Percentiles rank a stretch among this genome's conserved stretches.
Conservation (phyloP, 495 filamentous ascomycete species). For the Hypomontagnella monticulosa region DNA sequence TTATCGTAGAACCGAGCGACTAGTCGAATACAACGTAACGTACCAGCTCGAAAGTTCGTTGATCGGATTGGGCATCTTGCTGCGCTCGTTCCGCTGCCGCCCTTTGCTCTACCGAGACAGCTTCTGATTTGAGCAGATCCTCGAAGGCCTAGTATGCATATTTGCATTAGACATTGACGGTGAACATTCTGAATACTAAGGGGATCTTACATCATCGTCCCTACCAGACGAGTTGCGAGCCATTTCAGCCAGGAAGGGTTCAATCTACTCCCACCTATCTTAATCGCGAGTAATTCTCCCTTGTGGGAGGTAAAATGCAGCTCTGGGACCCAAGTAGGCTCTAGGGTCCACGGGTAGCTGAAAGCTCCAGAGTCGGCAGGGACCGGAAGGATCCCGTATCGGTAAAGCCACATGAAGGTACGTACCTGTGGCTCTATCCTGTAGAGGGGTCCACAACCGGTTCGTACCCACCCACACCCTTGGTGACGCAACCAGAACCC, state of each 20-base stretch:
- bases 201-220: slow-evolving; percentile 38
- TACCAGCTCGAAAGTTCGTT: slow-evolving; percentile 44
- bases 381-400: slow-evolving; percentile 7
- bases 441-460: too few species aligned
- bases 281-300: background rate
- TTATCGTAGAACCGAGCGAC: background rate
- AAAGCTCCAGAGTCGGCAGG: slow-evolving; percentile 22
- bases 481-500: too few species aligned
- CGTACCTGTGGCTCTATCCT: background rate
- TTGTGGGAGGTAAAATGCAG: slow-evolving; percentile 4
- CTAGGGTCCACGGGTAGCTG: slow-evolving; percentile 4
- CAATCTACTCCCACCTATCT: slow-evolving; percentile 9
- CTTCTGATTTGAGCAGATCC: slow-evolving; percentile 41
- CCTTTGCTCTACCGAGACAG: slow-evolving; percentile 35
- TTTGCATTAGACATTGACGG: slow-evolving; percentile 12
- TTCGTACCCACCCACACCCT: background rate
- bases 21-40: background rate
- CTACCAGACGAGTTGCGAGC: slow-evolving; percentile 33
- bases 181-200: background rate
- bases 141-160: slow-evolving; percentile 38
- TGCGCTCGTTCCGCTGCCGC: slow-evolving; percentile 29
- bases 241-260: slow-evolving; percentile 31
- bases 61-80: slow-evolving; percentile 38
- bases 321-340: slow-evolving; percentile 6
- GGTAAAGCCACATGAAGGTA: background rate